Evolutionary conservation across 345 rosid species (phyloP), one percentile per base, ranked within the genome.

Genomic region (Corchorus olitorius): DNA sequence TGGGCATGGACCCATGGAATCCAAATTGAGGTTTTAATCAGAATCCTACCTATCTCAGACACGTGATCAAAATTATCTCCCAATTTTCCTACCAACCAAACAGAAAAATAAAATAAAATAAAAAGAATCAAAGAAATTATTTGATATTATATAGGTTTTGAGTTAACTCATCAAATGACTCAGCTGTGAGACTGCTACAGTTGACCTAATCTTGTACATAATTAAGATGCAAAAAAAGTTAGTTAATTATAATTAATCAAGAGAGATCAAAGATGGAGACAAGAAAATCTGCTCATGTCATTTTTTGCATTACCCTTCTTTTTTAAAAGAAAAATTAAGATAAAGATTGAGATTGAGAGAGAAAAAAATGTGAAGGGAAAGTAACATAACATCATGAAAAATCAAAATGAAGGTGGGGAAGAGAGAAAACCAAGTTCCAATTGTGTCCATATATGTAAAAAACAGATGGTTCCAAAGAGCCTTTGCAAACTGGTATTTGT

Each of bases 1-100:
- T 49, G 34, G 59, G 20, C 39, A 43, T 43, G 78, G 58, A 76
- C 58, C 78, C 54, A 58, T 41, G 27, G 58, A 41, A 68, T 69
- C 52, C 41, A n/a, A 2, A 41, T 22, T 59, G 35, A 59, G 37
- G 37, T 12, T 59, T 59, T 22, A 12, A 3, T 11, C 11, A 59
- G 16, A 59, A 59, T 22, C 63, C 37, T 59, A 12, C 16, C 37
- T 10, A 59, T 27, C 63, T 59, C 37, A 58, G 12, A 60, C 37
- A 27, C 2, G 35, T 20, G 62, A 60, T 12, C 17, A 60, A 27
- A 27, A 27, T 27, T 33, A 5, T 33, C 6, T 4, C 6, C 39
- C 35, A 56, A 16, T 49, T 59, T 22, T 52, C 22, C 33, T 46
- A 20, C 37, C 27, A 67, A 67, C 72, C 72, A 46, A 46, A 20